Base-by-base conservation (phyloP, 257 asterid genomes). In the Datura wrightii region DNA sequence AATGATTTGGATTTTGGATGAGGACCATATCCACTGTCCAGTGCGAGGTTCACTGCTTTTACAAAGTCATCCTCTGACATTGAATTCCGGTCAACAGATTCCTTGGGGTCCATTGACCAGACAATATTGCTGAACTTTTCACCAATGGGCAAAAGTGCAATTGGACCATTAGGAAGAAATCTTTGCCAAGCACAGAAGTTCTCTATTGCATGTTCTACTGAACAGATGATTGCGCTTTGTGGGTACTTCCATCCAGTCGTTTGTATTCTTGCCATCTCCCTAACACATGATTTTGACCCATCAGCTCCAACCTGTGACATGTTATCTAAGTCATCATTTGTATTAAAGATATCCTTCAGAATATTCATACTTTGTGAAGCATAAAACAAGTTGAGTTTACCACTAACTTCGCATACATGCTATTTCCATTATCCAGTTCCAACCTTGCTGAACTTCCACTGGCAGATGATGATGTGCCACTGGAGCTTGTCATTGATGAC, bases 181-280 rank as follows among this genome's bases (percentile, higher is more conserved):
- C 98, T 87, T 85, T 97, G 99, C 98, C 98, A 97, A 50, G 98
- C 98, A 87, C 98, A 92, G 44, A 46, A 82, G 72, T 92, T 97
- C 84, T 88, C 92, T 52, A 79, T 90, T 6, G 70, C 56, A 85
- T 97, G 99, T 87, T 94, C 92, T 31, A 97, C 98, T 1, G 98
- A 92, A 82, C 98, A 93, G 91, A 97, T 97, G 58, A 95, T 88
- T 67, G 99, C 99, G 84, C 90, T 91, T 86, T 97, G 98, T 7
- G 98, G 86, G 85, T 97, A 97, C 86, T 93, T 95, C 98, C 99
- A 94, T 76, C 98, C 99, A 10, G 94, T 94, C 76, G 99, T 91
- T 84, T 83, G 88, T 82, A 97, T 97, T 89, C 95, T 95, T n/a
- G 98, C 91, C 55, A 95, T 85, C 84, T 97, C 98, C 91, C 97